Percentiles rank a stretch among this genome's conserved stretches.
Conservation (phyloP, 257 asterid species). For the Eucommia ulmoides region DNA sequence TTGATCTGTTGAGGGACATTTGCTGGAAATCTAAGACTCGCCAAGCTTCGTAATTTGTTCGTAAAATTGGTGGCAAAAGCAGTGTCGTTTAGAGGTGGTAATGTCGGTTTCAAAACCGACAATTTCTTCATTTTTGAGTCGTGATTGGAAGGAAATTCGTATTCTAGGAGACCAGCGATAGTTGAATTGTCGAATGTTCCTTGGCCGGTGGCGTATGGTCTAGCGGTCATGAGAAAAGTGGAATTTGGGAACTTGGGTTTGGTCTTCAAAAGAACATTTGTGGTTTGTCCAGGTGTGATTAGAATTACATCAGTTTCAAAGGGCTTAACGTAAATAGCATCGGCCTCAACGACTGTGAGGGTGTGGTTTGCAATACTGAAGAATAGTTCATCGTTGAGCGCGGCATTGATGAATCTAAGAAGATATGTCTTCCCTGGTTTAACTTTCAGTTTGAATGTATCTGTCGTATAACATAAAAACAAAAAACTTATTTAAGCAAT, state of each 20-base stretch:
- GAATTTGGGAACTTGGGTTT: neutral
- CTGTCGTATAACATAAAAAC: neutral
- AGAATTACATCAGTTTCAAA: neutral
- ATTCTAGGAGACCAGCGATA: conserved; percentile 4
- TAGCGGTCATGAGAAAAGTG: neutral
- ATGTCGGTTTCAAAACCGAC: conserved; percentile 23
- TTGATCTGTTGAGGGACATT: conserved; percentile 38
- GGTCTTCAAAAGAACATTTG: neutral
- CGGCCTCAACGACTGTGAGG: neutral
- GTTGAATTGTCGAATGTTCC: neutral
- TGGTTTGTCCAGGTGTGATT: neutral
- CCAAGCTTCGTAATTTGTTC: conserved; percentile 38
- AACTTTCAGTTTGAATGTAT: neutral
- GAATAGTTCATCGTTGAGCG: neutral
- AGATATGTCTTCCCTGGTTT: neutral
- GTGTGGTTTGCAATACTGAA: neutral
- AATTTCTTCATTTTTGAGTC: conserved; percentile 4
- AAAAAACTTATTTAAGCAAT: neutral
- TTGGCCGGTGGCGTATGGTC: neutral
- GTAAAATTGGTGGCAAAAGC: conserved; percentile 38
- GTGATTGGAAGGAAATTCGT: conserved; percentile 15
- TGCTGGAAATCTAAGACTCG: conserved; percentile 34
- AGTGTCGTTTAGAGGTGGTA: conserved; percentile 36
- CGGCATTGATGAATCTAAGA: neutral
- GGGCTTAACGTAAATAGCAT: neutral